phyloP scores from a whole-genome alignment of 2,329 filamentous ascomycete genomes.

The Neopestalotiopsis sp. region DNA sequence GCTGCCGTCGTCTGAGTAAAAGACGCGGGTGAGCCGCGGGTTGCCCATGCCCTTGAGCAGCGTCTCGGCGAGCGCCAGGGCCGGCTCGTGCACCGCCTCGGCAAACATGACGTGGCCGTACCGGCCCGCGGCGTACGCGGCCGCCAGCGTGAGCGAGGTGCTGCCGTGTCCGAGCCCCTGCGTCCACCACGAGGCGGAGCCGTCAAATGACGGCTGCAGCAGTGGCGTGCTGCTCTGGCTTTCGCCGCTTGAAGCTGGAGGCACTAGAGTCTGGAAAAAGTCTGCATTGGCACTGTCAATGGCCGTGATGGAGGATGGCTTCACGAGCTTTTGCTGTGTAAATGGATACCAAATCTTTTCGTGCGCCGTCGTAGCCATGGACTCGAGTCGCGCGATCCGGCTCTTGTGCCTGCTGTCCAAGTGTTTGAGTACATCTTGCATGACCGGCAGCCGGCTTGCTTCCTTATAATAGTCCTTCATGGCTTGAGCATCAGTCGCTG shows the following conservation, averaged over 20 bases:
- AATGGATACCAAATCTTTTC: slow-evolving; percentile 84
- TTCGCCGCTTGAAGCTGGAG: not conserved
- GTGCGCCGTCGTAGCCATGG: slow-evolving; percentile 66
- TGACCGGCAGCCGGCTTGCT: slow-evolving; percentile 41
- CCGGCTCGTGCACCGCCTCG: slow-evolving; percentile 78
- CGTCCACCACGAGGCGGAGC: slow-evolving; percentile 90
- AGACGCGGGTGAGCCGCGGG: slow-evolving; percentile 71
- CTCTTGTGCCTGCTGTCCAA: slow-evolving; percentile 58
- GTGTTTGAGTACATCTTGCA: slow-evolving; percentile 51
- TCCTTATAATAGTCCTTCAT: slow-evolving; percentile 70
- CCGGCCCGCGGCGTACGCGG: slow-evolving; percentile 80
- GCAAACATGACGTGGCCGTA: slow-evolving; percentile 93
- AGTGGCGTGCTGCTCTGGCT: slow-evolving; percentile 31
- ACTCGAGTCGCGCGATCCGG: slow-evolving; percentile 63
- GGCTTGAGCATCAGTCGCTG: slow-evolving; percentile 53
- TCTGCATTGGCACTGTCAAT: slow-evolving; percentile 85
- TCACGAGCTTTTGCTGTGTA: slow-evolving; percentile 74
- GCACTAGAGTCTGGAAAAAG: slow-evolving; percentile 68
- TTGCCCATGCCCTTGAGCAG: slow-evolving; percentile 67
- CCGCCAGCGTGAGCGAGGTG: slow-evolving; percentile 71
- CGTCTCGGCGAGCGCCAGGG: slow-evolving; percentile 68
- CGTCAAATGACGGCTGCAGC: slow-evolving; percentile 75
- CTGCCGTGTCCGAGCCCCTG: slow-evolving; percentile 85
- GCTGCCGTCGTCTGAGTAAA: slow-evolving; percentile 84
- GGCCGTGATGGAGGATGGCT: slow-evolving; percentile 66